Percentiles rank a stretch among this genome's conserved stretches.
These are phyloP conservation scores for Mortierella sp. DNA, from an alignment of 371 early-diverging fungal species.

Conservation along the genomic window DNA sequence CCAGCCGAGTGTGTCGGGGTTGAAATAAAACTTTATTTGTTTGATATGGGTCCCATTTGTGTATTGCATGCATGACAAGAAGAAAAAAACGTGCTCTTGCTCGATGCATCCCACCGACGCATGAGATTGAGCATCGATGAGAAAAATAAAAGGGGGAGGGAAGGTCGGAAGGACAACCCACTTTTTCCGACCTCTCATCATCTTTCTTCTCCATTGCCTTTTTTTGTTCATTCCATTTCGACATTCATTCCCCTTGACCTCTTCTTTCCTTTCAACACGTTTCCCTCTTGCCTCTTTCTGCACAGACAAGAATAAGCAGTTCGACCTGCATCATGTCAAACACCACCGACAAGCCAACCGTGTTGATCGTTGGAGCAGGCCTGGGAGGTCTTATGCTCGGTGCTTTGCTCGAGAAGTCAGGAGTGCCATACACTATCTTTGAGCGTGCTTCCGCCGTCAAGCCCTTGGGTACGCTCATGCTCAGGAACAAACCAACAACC, in stretches of 20 bases:
- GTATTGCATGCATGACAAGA: no score
- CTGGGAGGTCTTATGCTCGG: conserved; percentile 12
- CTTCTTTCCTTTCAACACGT: not conserved
- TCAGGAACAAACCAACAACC: not conserved
- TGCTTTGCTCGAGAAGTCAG: not conserved
- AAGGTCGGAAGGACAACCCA: no score
- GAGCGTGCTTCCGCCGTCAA: conserved; percentile 16
- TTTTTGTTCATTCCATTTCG: not conserved
- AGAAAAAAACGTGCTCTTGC: no score
- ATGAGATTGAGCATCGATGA: no score
- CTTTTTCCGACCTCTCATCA: not conserved
- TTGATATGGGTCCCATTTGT: no score
- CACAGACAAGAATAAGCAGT: not conserved
- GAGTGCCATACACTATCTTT: conserved; percentile 9
- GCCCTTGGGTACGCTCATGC: conserved; percentile 9
- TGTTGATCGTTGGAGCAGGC: conserved; percentile 6
- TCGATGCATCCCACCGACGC: no score
- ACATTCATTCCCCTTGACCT: not conserved
- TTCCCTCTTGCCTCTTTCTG: not conserved
- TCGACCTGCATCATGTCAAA: not conserved
- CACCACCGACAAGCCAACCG: not conserved
- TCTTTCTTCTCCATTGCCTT: not conserved
- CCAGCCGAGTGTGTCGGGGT: no score
- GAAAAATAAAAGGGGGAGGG: no score
- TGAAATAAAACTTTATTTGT: no score